Evolutionary conservation across 176 grass and related monocot genomes (phyloP).

Genomic region (Cocos nucifera): DNA sequence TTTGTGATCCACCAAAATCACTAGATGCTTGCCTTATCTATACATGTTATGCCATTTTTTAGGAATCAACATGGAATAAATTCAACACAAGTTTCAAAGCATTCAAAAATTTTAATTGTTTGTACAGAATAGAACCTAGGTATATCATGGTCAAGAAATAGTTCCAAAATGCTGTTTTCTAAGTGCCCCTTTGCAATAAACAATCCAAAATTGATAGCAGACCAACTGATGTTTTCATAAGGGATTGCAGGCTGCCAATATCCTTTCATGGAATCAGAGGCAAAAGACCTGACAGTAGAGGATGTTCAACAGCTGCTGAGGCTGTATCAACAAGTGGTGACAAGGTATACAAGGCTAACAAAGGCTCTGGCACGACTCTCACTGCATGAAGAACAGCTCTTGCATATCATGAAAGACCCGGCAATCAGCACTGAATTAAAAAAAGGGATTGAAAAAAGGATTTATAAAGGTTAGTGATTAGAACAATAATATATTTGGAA

Average conservation of each 20-base stretch:
- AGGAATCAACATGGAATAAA: too few species aligned
- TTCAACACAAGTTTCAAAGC: too few species aligned
- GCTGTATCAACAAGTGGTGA: constrained; percentile 56
- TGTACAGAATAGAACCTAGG: too few species aligned
- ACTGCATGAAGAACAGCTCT: constrained; percentile 51
- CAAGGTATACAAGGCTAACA: constrained; percentile 44
- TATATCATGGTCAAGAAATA: too few species aligned
- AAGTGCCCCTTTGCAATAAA: not conserved
- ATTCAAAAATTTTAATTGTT: too few species aligned
- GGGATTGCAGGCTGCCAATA: constrained; percentile 33
- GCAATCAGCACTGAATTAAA: not conserved
- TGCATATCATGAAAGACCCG: not conserved
- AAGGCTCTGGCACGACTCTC: constrained; percentile 55
- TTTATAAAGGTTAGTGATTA: too few species aligned
- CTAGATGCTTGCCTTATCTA: too few species aligned
- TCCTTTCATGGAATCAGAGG: constrained; percentile 66
- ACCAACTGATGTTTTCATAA: not conserved
- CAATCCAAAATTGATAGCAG: not conserved
- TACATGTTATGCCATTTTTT: too few species aligned
- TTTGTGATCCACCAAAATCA: too few species aligned
- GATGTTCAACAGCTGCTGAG: constrained; percentile 63
- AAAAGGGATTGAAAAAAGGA: too few species aligned
- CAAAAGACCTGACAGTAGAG: constrained; percentile 32
- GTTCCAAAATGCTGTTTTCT: not conserved
- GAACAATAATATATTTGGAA: too few species aligned